These are phyloP conservation scores for Amylocystis lapponica DNA, from an alignment of 768 basidiomycete species.

Conservation along the genomic window DNA sequence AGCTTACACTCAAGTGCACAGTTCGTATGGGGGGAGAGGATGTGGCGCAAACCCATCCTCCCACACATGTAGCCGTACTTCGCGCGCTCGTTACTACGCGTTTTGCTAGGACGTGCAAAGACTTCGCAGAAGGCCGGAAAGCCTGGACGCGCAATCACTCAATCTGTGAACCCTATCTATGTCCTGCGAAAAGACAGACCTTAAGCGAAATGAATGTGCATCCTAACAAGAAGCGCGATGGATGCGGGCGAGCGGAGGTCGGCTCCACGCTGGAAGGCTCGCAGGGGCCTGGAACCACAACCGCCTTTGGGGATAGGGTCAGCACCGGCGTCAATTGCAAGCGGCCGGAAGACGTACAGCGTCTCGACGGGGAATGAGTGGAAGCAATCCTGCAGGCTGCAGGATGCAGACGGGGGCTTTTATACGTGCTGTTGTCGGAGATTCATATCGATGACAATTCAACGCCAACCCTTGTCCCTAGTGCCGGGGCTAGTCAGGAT, in stretches of 20 bases:
- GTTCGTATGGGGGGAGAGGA: no score
- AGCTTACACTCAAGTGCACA: no score
- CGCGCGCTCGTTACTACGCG: constrained; percentile 69
- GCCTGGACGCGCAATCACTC: constrained; percentile 10
- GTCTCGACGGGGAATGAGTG: constrained; percentile 12
- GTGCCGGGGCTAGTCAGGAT: no score
- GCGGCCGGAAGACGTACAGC: constrained; percentile 6
- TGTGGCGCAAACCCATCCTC: constrained; percentile 46
- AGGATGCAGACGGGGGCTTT: constrained; percentile 7
- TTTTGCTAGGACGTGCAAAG: constrained; percentile 62
- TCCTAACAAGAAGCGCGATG: constrained; percentile 69
- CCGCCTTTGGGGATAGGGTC: not conserved
- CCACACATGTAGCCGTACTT: constrained; percentile 65
- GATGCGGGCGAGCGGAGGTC: constrained; percentile 52
- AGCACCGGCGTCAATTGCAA: no score
- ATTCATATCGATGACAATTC: constrained; percentile 13
- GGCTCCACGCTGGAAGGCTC: constrained; percentile 46
- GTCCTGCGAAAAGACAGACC: constrained; percentile 26
- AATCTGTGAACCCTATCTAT: constrained; percentile 16
- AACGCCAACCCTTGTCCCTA: constrained; percentile 5
- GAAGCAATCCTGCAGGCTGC: constrained; percentile 4
- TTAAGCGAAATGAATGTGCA: constrained; percentile 52
- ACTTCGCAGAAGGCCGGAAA: constrained; percentile 40
- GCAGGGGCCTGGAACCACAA: constrained; percentile 16
- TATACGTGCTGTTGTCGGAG: constrained; percentile 11